Percentiles rank a stretch among this genome's conserved stretches.
These are phyloP conservation scores for Eutypa lata DNA, from an alignment of 2,329 filamentous ascomycete genomes.

Conservation along the genomic window DNA sequence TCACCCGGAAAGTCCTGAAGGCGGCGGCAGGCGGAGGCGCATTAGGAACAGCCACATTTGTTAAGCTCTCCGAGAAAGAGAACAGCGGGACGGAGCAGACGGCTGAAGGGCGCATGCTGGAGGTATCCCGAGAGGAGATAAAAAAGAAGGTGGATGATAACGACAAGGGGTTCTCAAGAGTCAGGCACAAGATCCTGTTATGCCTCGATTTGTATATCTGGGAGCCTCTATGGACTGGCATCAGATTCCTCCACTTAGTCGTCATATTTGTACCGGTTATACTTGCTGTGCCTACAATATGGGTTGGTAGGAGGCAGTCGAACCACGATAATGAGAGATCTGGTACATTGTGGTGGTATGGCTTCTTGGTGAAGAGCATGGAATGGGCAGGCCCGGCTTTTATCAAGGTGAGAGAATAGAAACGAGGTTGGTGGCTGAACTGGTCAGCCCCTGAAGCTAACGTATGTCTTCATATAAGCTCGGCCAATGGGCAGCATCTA, in stretches of 20 bases:
- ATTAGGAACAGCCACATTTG: conserved; percentile 55
- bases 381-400: conserved; percentile 92
- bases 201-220: conserved; percentile 70
- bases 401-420: conserved; percentile 69
- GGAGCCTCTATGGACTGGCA: conserved; percentile 83
- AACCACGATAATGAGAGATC: conserved; percentile 70
- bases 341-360: conserved; percentile 93
- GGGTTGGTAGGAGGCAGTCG: conserved; percentile 65
- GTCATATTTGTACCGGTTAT: conserved; percentile 91
- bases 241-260: conserved; percentile 84
- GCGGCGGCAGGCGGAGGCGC: conserved; percentile 35
- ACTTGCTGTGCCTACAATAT: conserved; percentile 72
- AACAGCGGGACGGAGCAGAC: conserved; percentile 56
- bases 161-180: conserved; percentile 55
- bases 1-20: conserved; percentile 34
- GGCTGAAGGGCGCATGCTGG: conserved; percentile 81
- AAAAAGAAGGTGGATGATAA: conserved; percentile 63
- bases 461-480: conserved; percentile 50
- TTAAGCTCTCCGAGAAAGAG: conserved; percentile 55
- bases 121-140: conserved; percentile 75
- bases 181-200: conserved; percentile 59
- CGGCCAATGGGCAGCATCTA: conserved; percentile 96
- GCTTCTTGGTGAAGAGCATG: conserved; percentile 83
- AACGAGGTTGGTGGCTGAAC: not conserved
- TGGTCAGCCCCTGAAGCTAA: conserved; percentile 11